Base-by-base conservation (phyloP, 106 monocot species). In the Platanthera zijinensis region DNA sequence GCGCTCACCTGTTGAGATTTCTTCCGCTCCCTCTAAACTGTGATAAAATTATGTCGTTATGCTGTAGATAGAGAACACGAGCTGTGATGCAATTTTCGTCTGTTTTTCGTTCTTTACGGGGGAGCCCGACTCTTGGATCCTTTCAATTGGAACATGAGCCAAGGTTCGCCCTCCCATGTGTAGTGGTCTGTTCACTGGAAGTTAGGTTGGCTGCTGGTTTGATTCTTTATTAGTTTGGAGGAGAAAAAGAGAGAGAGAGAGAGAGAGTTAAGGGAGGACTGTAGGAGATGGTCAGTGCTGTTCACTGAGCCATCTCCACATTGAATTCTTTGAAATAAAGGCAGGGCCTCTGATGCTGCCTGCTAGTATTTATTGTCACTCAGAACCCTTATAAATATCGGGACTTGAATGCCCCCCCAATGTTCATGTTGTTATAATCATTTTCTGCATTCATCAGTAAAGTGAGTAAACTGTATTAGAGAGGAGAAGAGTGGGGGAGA, bases 161-260 rank as follows among this genome's bases (percentile, higher is more conserved):
- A 14, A 45, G 18, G 50, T 18, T 56, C 46, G 10, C 70, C 14
- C 64, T 3, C 54, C 8, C 64, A 25, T 78, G 78, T 78, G 78
- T 71, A 72, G 19, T 39, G n/a, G 59, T 72, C 59, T 72, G 72
- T 78, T 78, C 22, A 6, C 48, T 46, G 70, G 45, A 71, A 53
- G 70, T n/a, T 45, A 71, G 71, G 45, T 2, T 21, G 72, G 51
- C 17, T 50, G 66, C 77, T 7, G 66, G 4, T 49, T 71, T 72
- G 63, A 79, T 79, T 79, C 73, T 79, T 79, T 79, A 79, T 79
- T 79, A 79, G 79, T 73, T 73, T 72, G 56, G 54, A 63, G 50
- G 62, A 61, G 57, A 52, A 45, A 25, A 0, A 25, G 25, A 25
- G 25, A 25, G 25, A 25, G 53, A 48, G 63, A 15, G 78, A 70